Evolutionary conservation across 371 early-diverging fungal genomes (phyloP).

Genomic region (Mucor velutinosus): DNA sequence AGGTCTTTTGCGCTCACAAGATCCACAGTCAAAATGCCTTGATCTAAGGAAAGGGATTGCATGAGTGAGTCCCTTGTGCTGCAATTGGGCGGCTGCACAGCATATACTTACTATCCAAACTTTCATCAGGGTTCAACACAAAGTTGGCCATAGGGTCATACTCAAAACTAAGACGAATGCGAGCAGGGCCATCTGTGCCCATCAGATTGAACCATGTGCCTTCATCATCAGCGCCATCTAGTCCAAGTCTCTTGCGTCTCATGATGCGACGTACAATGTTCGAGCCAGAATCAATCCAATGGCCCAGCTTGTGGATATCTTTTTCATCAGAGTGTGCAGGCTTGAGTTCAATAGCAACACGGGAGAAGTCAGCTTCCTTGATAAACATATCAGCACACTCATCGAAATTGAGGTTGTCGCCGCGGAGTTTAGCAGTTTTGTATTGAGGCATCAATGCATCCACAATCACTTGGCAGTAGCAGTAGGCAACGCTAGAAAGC

Average conservation of each 20-base stretch:
- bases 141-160: constrained; percentile 53
- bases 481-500: constrained; percentile 21
- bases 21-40: constrained; percentile 53
- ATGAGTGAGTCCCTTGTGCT: too few species aligned
- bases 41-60: constrained; percentile 12
- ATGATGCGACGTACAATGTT: constrained; percentile 43
- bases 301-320: constrained; percentile 36
- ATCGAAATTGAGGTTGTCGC: constrained; percentile 35
- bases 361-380: constrained; percentile 65
- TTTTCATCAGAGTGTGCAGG: constrained; percentile 37
- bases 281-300: constrained; percentile 39
- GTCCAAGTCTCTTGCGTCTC: constrained; percentile 20
- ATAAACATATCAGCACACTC: constrained; percentile 59
- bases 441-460: constrained; percentile 47
- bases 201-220: constrained; percentile 43
- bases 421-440: constrained; percentile 43
- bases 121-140: constrained; percentile 58
- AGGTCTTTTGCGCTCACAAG: constrained; percentile 51
- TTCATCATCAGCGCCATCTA: constrained; percentile 22
- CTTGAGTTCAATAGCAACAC: constrained; percentile 56
- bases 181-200: constrained; percentile 40
- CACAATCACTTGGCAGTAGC: constrained; percentile 41
- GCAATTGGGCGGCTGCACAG: neutral
- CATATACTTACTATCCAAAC: constrained; percentile 43
- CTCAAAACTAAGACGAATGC: constrained; percentile 54